Base-by-base conservation (phyloP, 2,329 filamentous ascomycete genomes). In the Hymenoscyphus repandus region DNA sequence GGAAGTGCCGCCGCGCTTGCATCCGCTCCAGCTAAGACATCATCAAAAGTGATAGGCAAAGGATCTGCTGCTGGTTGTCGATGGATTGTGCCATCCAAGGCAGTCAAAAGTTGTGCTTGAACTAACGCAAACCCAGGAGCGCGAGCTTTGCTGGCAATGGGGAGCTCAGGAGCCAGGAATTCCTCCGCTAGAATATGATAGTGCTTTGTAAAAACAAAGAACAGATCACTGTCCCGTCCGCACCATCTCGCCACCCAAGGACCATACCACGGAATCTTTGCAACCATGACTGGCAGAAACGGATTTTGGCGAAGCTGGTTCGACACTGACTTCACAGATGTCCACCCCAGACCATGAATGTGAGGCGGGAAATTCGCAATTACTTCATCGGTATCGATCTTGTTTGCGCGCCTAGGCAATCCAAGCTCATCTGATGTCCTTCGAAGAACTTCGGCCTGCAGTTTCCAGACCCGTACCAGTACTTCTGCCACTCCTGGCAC, bases 121-220 rank as follows among this genome's bases (percentile, higher is more conserved):
- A 88, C 77, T 37, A 83, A 73, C 22, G 86, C 68, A 59, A 88
- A 71, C 3, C 82, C 84, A 53, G 85, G 85, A 10, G 80, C 77
- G 53, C 81, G 77, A 50, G 83, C 71, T 51, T 77, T 76, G 55
- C 82, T 77, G n/a, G 69, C 68, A 49, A 74, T 72, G 43, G 76
- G 74, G 6, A 77, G 70, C 31, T 75, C 73, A 66, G 72, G 7
- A 9, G 75, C 72, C 41, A 80, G 58, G 53, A 77, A 76, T 45
- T 86, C 83, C 18, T 79, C 76, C 20, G 80, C 74, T 10, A 89
- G 69, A 17, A 86, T 77, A 62, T 87, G 82, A 61, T 82, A 86
- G 63, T 86, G 78, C 64, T 88, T 88, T 52, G 79, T 73, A 62
- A 89, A 89, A 22, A 86, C 81, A 64, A 85, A 88, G 62, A 89